Base-by-base conservation (phyloP, 345 rosid genomes). In the Euphorbia tirucalli region DNA sequence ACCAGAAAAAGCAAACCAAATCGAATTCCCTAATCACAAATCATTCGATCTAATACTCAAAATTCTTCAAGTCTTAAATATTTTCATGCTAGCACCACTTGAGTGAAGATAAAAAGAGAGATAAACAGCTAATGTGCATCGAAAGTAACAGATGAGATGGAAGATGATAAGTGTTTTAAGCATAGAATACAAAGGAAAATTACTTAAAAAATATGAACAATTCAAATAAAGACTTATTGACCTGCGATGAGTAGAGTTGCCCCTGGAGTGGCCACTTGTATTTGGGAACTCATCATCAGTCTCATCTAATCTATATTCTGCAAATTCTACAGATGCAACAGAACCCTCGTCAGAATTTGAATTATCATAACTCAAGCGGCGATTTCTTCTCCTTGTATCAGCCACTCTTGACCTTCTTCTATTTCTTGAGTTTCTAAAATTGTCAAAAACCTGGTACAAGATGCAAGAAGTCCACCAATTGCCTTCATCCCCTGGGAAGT, bases 391-490 rank as follows among this genome's bases (percentile, higher is more conserved):
- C 77, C 97, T 85, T 66, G 85, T 60, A 82, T 86, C 93, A 52
- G 81, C 75, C 74, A 85, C 85, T 78, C 97, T 90, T 25, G 97
- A 78, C 79, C 97, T 85, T 75, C 99, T 89, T 75, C 97, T 80
- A 70, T 85, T 92, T 79, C 97, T 90, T 49, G 97, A 88, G 72
- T 81, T 90, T 83, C 97, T 90, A 60, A 95, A 83, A 79, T 90
- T 95, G 78, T 88, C 89, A 77, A 95, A 95, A 73, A 92, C 87
- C 79, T 92, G 88, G 81, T 88, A 92, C 41, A 95, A 77, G 66
- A 92, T 92, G 75, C 99, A 92, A 58, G 99, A 95, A 3, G 97
- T 92, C 97, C 97, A 92, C 99, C 97, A 90, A 75, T 82, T 92
- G 44, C 97, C 87, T 57, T 87, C 96, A 64, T 86, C 87, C 41